A percentile compares a stretch with the other conserved stretches of the same genome.
Evolutionary conservation across 78 protist genomes (phyloP).

Genomic region (Polysphondylium violaceum): DNA sequence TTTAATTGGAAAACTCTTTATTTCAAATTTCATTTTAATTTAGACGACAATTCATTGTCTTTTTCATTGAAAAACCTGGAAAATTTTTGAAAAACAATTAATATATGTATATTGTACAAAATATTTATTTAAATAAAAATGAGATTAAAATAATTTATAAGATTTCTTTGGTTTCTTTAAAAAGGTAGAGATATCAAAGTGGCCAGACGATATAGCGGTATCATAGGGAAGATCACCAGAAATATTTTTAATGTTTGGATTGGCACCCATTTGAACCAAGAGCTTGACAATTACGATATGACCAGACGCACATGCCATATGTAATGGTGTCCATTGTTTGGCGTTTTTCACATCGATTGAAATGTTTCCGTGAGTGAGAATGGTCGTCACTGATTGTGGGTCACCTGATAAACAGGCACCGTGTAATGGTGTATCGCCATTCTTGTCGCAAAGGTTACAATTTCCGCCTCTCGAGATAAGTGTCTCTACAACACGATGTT

Average conservation of each 20-base stretch:
- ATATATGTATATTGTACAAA: too few relatives aligned
- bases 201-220: constrained; percentile 48
- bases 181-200: constrained; percentile 45
- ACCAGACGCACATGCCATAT: constrained; percentile 68
- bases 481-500: constrained; percentile 60
- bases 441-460: constrained; percentile 41
- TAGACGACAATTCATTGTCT: too few relatives aligned
- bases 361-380: not conserved
- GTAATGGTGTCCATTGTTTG: constrained; percentile 79
- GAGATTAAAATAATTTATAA: not conserved
- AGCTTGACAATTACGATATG: constrained; percentile 40
- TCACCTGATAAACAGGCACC: constrained; percentile 68
- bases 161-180: constrained; percentile 72
- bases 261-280: constrained; percentile 62
- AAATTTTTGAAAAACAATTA: too few relatives aligned
- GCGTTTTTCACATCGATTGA: constrained; percentile 56
- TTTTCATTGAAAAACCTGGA: too few relatives aligned
- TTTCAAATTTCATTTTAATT: too few relatives aligned
- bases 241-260: constrained; percentile 68
- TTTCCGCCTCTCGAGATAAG: constrained; percentile 43
- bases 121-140: too few relatives aligned
- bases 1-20: too few relatives aligned
- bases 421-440: constrained; percentile 75
- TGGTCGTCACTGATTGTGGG: not conserved
- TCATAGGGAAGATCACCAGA: constrained; percentile 69